Percentiles rank a stretch among this genome's conserved stretches.
Evolutionary conservation across 2,329 filamentous ascomycete species (phyloP).

Genomic region (Claviceps sp.): DNA sequence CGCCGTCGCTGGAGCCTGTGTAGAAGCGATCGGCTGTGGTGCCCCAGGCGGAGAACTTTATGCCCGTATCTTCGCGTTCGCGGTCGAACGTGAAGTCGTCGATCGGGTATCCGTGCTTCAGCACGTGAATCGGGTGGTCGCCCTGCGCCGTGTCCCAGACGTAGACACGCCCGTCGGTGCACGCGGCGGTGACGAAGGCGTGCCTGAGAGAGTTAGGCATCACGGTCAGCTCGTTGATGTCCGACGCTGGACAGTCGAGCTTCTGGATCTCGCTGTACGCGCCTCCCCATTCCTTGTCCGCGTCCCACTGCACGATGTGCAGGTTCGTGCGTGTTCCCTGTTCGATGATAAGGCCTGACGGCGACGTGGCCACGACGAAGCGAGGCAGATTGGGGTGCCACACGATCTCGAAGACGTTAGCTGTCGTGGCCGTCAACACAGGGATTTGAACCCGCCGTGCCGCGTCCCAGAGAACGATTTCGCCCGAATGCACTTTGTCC

Average conservation of each 20-base stretch:
- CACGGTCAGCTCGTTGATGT: constrained; percentile 50
- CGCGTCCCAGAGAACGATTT: constrained; percentile 47
- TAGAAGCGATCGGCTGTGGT: constrained; percentile 43
- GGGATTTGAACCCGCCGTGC: constrained; percentile 27
- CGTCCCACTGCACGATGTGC: constrained; percentile 33
- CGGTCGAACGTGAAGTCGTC: constrained; percentile 29
- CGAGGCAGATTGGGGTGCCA: constrained; percentile 44
- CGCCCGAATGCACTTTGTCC: constrained; percentile 42
- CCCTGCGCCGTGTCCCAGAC: constrained; percentile 47
- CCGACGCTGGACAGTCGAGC: constrained; percentile 44
- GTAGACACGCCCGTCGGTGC: constrained; percentile 48
- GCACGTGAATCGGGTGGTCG: constrained; percentile 41
- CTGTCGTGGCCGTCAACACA: constrained; percentile 36
- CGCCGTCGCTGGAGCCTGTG: constrained; percentile 49
- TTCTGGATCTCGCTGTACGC: constrained; percentile 33
- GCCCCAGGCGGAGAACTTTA: constrained; percentile 52
- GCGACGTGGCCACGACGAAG: constrained; percentile 46
- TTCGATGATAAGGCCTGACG: constrained; percentile 31
- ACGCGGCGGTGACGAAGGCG: constrained; percentile 46
- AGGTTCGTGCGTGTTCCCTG: constrained; percentile 40
- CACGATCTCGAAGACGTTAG: constrained; percentile 51
- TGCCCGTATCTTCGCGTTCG: constrained; percentile 44
- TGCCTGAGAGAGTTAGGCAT: constrained; percentile 38
- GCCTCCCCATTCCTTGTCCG: constrained; percentile 11
- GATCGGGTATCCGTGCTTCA: constrained; percentile 36